Base-by-base conservation (phyloP, 2,329 filamentous ascomycete species). In the Fusarium metavorans region DNA sequence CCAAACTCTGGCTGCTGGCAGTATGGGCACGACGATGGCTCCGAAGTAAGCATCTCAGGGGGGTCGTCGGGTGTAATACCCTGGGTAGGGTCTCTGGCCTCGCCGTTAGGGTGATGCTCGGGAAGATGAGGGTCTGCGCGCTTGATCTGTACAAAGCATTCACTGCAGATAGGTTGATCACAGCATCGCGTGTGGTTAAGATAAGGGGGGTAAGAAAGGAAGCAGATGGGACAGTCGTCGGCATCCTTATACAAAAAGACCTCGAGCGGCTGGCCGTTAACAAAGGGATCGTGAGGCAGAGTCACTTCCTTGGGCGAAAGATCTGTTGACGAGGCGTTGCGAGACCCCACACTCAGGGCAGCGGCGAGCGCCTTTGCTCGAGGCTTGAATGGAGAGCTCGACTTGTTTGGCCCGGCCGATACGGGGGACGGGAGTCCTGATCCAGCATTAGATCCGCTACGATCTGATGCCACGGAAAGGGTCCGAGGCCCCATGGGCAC, bases 71-170 rank as follows among this genome's bases (percentile, higher is more conserved):
- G 83, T 16, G 82, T 84, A 4, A 83, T 77, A 2, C 78, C 81
- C 48, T 83, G 75, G 34, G 80, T 83, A 1, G 83, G 81, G 45
- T 84, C 79, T 60, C 82, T 79, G 11, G 81, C 78, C 63, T 83
- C 77, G 20, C 82, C 83, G 58, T 89, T 85, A n/a, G 87, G 88
- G 68, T 89, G 86, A 79, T 97, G 94, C 81, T 98, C 94, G 2
- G 95, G 94, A 43, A 95, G 91, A 81, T 98, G 94, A 11, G 95
- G 95, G 74, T 99, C 96, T 5, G 95, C 92, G 48, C 97, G 91
- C 82, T 98, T 98, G 81, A 99, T 99, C 82, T 99, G 97, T 5
- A 99, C 97, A 79, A 99, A 99, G 82, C 97, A 99, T 84, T 99
- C 97, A 48, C 95, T 98, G 84, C 97, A 99, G 72, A 99, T 98